Percentiles rank a stretch among this genome's conserved stretches.
phyloP scores from a whole-genome alignment of 257 asterid species.

The Solanum okadae region DNA sequence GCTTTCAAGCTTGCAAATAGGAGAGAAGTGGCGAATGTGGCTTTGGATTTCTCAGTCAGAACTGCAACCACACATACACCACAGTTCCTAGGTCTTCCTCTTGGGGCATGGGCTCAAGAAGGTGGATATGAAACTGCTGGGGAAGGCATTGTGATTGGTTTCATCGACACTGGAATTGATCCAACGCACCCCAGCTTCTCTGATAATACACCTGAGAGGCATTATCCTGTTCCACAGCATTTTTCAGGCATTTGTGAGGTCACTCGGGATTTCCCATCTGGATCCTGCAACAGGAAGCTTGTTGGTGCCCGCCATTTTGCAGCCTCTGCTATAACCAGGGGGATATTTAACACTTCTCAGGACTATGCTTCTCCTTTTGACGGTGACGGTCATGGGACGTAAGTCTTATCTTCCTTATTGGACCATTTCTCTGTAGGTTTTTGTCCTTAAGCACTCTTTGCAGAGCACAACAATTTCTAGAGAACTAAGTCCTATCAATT shows the following conservation, averaged over 20 bases:
- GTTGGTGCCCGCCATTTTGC: slow-evolving; percentile 99
- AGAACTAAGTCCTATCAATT: neutral
- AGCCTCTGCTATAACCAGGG: slow-evolving; percentile 95
- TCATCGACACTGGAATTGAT: slow-evolving; percentile 92
- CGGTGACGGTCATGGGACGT: slow-evolving; percentile 99
- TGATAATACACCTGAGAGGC: slow-evolving; percentile 46
- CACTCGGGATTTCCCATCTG: slow-evolving; percentile 90
- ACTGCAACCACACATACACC: slow-evolving; percentile 96
- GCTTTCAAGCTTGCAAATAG: slow-evolving; percentile 71
- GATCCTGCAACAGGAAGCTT: slow-evolving; percentile 96
- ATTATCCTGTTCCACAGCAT: slow-evolving; percentile 76
- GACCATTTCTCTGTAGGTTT: neutral
- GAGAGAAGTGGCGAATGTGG: slow-evolving; percentile 71
- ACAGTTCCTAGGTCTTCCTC: slow-evolving; percentile 86
- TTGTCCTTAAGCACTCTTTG: neutral
- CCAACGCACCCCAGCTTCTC: slow-evolving; percentile 92
- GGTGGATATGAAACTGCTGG: slow-evolving; percentile 94
- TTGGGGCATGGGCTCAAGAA: slow-evolving; percentile 93
- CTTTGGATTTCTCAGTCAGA: slow-evolving; percentile 75
- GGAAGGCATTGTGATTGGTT: slow-evolving; percentile 89
- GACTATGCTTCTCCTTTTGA: slow-evolving; percentile 96
- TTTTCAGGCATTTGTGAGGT: slow-evolving; percentile 95
- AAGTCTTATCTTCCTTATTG: slow-evolving; percentile 21
- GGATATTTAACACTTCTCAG: slow-evolving; percentile 89
- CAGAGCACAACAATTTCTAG: neutral